Base-by-base conservation (phyloP, 352 stramenopile species). In the Globisporangium barbulae region DNA sequence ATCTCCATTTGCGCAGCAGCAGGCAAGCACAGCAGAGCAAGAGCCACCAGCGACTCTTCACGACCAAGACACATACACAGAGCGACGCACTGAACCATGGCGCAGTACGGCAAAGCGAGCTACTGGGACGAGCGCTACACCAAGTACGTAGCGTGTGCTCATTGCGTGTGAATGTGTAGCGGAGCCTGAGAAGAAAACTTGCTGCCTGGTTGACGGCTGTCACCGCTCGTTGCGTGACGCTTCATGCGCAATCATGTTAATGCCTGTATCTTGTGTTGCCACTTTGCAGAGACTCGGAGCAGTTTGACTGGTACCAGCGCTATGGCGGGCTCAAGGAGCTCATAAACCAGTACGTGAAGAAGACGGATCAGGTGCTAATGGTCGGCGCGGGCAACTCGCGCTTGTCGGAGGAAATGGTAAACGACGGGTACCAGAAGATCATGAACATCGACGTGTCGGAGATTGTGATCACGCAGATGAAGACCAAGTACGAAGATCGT, bases 121-220 rank as follows among this genome's bases (percentile, higher is more conserved):
- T 98, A 98, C 78, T 98, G 93, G 93, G 93, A 98, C 62, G 91
- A 97, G 65, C 84, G 93, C 57, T 98, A 98, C 85, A 97, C 91
- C 67, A 98, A 97, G 83, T 96, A 71, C 67, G 85, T 67, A 13
- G 13, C 17, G 19, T 30, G 50, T 12, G 35, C 52, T 44, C 25
- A 31, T 22, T 45, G 52, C 30, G 15, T 41, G 35, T 2, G 22
- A 22, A 22, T n/a, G 5, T 5, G 42, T 7, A 12, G 42, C 5
- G 42, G 42, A 22, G 12, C 5, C 5, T 21, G 42, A 25, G 25
- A 28, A 28, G 25, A 28, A n/a, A 4, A 30, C 12, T 35, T 4
- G 33, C 12, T 50, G 47, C 5, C 10, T 64, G 6, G 19, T 19
- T 12, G 44, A 31, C 52, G 37, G 10, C 28, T 41, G 41, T 19